Evolutionary conservation across 1,139 yeast genomes (phyloP).

Genomic region (Candida labiduridarum): DNA sequence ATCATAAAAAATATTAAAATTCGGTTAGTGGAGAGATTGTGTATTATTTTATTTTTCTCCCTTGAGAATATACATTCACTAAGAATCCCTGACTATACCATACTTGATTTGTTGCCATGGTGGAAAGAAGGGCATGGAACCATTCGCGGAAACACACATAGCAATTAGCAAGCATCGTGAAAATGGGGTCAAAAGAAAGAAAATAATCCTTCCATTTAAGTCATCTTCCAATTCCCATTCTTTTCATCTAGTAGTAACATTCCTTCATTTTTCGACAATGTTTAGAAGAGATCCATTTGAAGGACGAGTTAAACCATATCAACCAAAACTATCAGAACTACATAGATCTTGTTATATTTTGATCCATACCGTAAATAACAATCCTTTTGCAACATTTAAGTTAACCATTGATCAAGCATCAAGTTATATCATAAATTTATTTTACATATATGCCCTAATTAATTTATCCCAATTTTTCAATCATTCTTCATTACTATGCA

Average conservation of each 20-base stretch:
- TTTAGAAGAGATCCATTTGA: constrained; percentile 2
- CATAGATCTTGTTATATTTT: background rate
- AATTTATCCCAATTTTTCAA: constrained; percentile 3
- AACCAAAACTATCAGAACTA: background rate
- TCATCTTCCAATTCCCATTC: background rate
- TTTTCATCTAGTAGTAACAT: background rate
- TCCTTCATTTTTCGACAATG: background rate
- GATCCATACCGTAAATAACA: background rate
- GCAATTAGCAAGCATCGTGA: background rate
- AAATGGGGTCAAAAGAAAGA: background rate
- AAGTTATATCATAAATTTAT: background rate
- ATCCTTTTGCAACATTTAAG: background rate
- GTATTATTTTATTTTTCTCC: background rate
- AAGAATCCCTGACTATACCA: no score
- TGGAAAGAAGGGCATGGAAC: constrained; percentile 2
- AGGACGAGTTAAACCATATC: constrained; percentile 1
- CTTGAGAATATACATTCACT: background rate
- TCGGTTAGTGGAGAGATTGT: no score
- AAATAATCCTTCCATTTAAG: background rate
- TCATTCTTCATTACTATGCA: background rate
- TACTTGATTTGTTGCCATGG: background rate
- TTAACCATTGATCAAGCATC: constrained; percentile 1
- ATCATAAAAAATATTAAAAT: background rate
- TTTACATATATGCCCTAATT: background rate
- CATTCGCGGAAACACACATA: background rate